Conservation (phyloP, 179 eudicot species). For the Gypsophila paniculata region DNA sequence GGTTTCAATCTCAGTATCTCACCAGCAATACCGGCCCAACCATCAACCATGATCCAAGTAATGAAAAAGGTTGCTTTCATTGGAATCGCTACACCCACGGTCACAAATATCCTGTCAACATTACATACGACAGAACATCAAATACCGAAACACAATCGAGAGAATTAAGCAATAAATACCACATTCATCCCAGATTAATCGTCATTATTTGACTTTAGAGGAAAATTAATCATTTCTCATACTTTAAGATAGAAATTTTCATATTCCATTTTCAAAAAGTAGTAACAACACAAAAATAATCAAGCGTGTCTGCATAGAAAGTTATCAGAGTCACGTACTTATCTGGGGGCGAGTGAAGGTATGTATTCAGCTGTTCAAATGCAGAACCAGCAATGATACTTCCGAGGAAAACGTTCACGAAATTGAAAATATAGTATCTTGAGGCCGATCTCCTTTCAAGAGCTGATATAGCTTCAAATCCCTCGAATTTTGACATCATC, state of each 20-base stretch:
- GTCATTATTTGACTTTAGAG: no score
- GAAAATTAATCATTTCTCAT: no score
- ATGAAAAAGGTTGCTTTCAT: conserved; percentile 95
- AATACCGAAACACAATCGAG: background rate
- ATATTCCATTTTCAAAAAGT: no score
- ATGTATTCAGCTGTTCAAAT: conserved; percentile 59
- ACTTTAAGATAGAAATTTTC: no score
- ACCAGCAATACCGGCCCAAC: conserved; percentile 97
- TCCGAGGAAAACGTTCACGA: conserved; percentile 81
- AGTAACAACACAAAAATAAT: background rate
- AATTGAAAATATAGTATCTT: conserved; percentile 76
- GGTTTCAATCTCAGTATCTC: conserved; percentile 88
- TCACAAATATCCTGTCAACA: conserved; percentile 47
- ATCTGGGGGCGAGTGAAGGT: conserved; percentile 42
- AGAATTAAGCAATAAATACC: background rate
- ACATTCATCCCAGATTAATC: no score
- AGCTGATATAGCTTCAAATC: conserved; percentile 54
- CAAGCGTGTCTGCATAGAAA: conserved; percentile 1
- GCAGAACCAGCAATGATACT: conserved; percentile 76
- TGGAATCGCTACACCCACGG: conserved; percentile 64
- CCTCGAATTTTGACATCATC: conserved; percentile 90
- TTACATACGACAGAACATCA: conserved; percentile 2
- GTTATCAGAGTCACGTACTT: conserved; percentile 45
- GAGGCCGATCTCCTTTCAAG: conserved; percentile 87
- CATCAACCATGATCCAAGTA: conserved; percentile 93